Percentiles rank a stretch among this genome's conserved stretches.
Conservation (phyloP, 495 filamentous ascomycete species). For the Aspergillus panamensis region DNA sequence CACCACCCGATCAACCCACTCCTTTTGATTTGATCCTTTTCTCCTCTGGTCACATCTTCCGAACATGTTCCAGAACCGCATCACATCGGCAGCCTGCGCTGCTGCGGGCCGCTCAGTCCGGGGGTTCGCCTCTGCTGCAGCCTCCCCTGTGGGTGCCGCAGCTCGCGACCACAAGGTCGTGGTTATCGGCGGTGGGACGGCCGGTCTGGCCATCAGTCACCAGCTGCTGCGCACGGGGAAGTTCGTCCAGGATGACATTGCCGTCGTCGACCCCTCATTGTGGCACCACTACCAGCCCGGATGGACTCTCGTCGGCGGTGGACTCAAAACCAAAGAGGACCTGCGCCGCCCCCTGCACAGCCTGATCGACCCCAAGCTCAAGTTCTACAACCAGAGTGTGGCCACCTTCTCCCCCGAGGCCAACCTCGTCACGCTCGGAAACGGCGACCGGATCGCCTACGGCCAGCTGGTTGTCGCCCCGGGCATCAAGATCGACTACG, state of each 20-base stretch:
- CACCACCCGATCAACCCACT: too few relatives aligned
- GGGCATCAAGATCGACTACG: constrained; percentile 56
- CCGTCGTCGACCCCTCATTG: constrained; percentile 60
- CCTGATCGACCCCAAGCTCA: constrained; percentile 57
- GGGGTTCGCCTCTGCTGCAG: constrained; percentile 39
- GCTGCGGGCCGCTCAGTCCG: constrained; percentile 21
- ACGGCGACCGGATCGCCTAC: constrained; percentile 57
- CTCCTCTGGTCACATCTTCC: not conserved
- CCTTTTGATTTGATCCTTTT: too few relatives aligned
- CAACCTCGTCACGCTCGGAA: constrained; percentile 55
- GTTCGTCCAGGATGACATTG: constrained; percentile 59
- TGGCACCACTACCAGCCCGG: constrained; percentile 71
- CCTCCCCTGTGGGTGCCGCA: constrained; percentile 33
- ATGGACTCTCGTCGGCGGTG: constrained; percentile 67
- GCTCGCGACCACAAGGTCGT: constrained; percentile 57
- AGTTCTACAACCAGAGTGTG: constrained; percentile 55
- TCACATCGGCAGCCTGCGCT: constrained; percentile 16
- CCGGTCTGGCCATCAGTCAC: constrained; percentile 59
- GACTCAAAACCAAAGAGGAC: constrained; percentile 55
- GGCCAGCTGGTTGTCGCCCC: constrained; percentile 64
- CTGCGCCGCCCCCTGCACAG: constrained; percentile 49
- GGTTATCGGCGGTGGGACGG: constrained; percentile 60
- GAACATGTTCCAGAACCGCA: constrained; percentile 13
- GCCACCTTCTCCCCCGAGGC: constrained; percentile 53
- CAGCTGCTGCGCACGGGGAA: constrained; percentile 56